Percentiles rank a stretch among this genome's conserved stretches.
phyloP scores from a whole-genome alignment of 441 rosid species.

The Capsella rubella region DNA sequence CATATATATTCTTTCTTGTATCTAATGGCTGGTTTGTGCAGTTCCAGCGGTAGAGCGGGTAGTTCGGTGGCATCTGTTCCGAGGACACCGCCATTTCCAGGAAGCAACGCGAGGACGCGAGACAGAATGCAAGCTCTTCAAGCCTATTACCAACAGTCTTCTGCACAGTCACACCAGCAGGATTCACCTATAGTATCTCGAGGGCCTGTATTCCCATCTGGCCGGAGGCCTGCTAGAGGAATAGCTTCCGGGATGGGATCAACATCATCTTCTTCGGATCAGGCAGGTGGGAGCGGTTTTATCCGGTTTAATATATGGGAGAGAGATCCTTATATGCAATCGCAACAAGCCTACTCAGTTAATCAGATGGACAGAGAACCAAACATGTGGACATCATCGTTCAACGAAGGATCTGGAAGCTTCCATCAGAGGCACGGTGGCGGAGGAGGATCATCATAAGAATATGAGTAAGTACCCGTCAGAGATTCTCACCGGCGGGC shows the following conservation, averaged over 20 bases:
- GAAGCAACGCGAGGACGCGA: slow-evolving; percentile 82
- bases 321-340: slow-evolving; percentile 63
- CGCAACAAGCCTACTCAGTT: slow-evolving; percentile 53
- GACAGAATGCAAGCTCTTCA: slow-evolving; percentile 93
- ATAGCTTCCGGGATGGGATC: slow-evolving; percentile 59
- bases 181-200: slow-evolving; percentile 56
- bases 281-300: slow-evolving; percentile 71
- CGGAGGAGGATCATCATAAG: slow-evolving; percentile 68
- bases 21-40: slow-evolving; percentile 39
- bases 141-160: slow-evolving; percentile 85
- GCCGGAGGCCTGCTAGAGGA: slow-evolving; percentile 71
- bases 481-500: slow-evolving; percentile 29
- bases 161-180: slow-evolving; percentile 55
- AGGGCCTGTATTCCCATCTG: slow-evolving; percentile 56
- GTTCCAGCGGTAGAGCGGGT: slow-evolving; percentile 72
- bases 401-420: slow-evolving; percentile 63
- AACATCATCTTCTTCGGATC: slow-evolving; percentile 79
- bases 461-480: slow-evolving; percentile 33
- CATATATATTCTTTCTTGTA: not conserved
- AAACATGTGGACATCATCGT: slow-evolving; percentile 54
- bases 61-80: slow-evolving; percentile 70
- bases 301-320: slow-evolving; percentile 79
- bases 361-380: slow-evolving; percentile 76
- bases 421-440: slow-evolving; percentile 82
- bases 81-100: slow-evolving; percentile 80